phyloP scores from a whole-genome alignment of 176 grass and related monocot species.

The Zea luxurians region DNA sequence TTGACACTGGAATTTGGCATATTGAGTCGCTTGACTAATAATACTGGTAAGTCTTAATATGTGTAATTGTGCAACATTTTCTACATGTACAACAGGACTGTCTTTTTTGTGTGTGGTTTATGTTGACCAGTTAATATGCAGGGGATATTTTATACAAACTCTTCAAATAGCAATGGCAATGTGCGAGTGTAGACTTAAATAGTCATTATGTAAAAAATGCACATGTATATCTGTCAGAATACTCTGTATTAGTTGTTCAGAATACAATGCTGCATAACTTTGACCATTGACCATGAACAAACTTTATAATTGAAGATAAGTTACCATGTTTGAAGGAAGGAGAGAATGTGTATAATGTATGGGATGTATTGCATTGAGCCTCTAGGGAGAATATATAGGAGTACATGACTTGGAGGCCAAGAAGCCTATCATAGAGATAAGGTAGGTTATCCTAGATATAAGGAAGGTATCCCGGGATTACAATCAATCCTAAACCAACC shows the following conservation, averaged over 20 bases:
- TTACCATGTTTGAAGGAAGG: not conserved
- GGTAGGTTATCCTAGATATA: too few relatives aligned
- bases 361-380: too few relatives aligned
- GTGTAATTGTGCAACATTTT: slow-evolving; percentile 20
- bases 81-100: not conserved
- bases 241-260: not conserved
- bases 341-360: too few relatives aligned
- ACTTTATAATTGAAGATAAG: not conserved
- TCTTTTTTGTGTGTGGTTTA: not conserved
- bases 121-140: not conserved
- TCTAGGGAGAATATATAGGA: too few relatives aligned
- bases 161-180: not conserved
- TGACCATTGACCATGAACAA: not conserved
- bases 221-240: not conserved
- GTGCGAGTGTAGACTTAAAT: not conserved
- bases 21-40: slow-evolving; percentile 88
- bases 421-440: too few relatives aligned
- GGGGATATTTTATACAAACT: slow-evolving; percentile 8
- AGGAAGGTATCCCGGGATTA: too few relatives aligned
- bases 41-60: slow-evolving; percentile 56
- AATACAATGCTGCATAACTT: not conserved
- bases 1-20: slow-evolving; percentile 92
- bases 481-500: too few relatives aligned
- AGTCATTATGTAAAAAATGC: not conserved
- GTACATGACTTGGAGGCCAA: too few relatives aligned